These are phyloP conservation scores for Pseudogymnoascus sp. DNA, from an alignment of 2,329 filamentous ascomycete species.

Conservation along the genomic window DNA sequence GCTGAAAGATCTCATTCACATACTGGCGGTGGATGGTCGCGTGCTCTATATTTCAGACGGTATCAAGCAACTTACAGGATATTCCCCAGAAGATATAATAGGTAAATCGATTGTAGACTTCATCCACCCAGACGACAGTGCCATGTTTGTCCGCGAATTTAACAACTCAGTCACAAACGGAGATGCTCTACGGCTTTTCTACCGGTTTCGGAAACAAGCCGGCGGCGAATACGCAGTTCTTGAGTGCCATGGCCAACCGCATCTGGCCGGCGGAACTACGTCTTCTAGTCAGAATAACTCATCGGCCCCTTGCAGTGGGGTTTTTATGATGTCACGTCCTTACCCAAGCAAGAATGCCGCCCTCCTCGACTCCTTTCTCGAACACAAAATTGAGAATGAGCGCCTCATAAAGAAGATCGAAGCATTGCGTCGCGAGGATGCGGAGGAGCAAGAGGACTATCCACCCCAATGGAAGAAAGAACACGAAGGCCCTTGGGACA, in stretches of 20 bases:
- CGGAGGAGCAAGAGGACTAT: slow-evolving; percentile 64
- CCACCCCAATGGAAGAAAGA: slow-evolving; percentile 53
- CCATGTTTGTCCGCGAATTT: slow-evolving; percentile 77
- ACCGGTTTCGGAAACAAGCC: slow-evolving; percentile 66
- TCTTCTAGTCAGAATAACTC: slow-evolving; percentile 55
- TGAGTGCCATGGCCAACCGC: slow-evolving; percentile 86
- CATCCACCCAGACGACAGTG: slow-evolving; percentile 77
- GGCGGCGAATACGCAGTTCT: slow-evolving; percentile 76
- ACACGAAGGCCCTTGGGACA: slow-evolving; percentile 47
- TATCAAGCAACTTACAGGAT: slow-evolving; percentile 66
- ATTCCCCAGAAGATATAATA: slow-evolving; percentile 59
- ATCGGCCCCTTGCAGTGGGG: slow-evolving; percentile 70
- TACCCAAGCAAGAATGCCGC: slow-evolving; percentile 84
- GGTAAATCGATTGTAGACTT: slow-evolving; percentile 72
- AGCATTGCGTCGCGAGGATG: slow-evolving; percentile 77
- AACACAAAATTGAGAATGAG: slow-evolving; percentile 96
- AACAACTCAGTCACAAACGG: slow-evolving; percentile 80
- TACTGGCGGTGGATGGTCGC: slow-evolving; percentile 75
- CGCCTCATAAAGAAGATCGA: slow-evolving; percentile 74
- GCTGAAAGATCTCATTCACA: slow-evolving; percentile 79
- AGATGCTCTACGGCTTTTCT: slow-evolving; percentile 75
- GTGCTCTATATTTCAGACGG: slow-evolving; percentile 83
- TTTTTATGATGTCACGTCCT: slow-evolving; percentile 87
- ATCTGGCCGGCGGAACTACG: slow-evolving; percentile 64
- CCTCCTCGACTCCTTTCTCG: slow-evolving; percentile 83